phyloP scores from a whole-genome alignment of 2,329 filamentous ascomycete genomes.

The Fusarium nodosum region DNA sequence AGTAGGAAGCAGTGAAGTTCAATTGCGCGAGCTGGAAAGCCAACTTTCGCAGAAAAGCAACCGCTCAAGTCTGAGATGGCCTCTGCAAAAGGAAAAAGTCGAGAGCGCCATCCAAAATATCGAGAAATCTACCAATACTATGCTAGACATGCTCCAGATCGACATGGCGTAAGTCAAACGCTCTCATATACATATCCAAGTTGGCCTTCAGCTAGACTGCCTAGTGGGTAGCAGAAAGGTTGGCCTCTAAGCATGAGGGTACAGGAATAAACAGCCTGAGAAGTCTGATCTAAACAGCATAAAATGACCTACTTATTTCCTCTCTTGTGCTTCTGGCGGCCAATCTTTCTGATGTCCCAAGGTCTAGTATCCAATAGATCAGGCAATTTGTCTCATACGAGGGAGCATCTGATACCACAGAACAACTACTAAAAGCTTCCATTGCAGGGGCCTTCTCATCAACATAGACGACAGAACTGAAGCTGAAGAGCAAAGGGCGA shows the following conservation, averaged over 20 bases:
- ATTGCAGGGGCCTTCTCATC: background rate
- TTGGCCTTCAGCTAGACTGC: no score
- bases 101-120: background rate
- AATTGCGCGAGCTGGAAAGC: conserved; percentile 13
- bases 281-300: no score
- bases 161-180: background rate
- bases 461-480: background rate
- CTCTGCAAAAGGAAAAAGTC: background rate
- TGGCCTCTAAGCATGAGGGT: no score
- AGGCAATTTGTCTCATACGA: background rate
- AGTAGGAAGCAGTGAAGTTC: background rate
- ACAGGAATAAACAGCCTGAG: no score
- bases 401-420: no score
- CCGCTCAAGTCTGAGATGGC: conserved; percentile 46
- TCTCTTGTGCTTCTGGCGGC: background rate
- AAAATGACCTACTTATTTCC: no score
- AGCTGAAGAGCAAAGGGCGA: background rate
- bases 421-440: background rate
- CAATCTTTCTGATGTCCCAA: background rate
- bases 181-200: background rate
- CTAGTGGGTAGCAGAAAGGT: no score
- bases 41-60: accelerated
- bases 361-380: accelerated
- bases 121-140: background rate
- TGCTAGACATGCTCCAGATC: background rate